Percentiles rank a stretch among this genome's conserved stretches.
phyloP scores from a whole-genome alignment of 169 alveolate species.

The Cyclospora cayetanensis region DNA sequence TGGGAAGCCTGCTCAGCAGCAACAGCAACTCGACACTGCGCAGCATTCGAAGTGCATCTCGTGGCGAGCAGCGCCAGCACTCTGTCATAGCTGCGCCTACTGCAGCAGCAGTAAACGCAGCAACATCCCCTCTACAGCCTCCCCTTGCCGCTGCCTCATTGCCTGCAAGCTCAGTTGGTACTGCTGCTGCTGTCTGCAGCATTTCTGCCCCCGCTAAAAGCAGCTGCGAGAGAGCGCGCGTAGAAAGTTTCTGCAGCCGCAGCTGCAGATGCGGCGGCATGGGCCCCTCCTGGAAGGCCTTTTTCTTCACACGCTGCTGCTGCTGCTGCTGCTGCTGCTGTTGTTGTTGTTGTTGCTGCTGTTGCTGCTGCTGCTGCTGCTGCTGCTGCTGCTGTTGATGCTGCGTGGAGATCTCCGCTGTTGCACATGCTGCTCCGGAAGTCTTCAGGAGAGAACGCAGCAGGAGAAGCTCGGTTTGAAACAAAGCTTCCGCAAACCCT shows the following conservation, averaged over 20 bases:
- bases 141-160: not conserved
- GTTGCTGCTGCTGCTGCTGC: slow-evolving; percentile 7
- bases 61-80: slow-evolving; percentile 45
- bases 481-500: not conserved
- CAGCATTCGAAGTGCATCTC: slow-evolving; percentile 39
- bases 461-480: slow-evolving; percentile 4
- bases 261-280: too few relatives aligned
- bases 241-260: slow-evolving; percentile 10
- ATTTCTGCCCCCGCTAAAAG: not conserved
- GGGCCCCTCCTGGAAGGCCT: too few relatives aligned
- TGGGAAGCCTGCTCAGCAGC: not conserved
- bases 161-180: not conserved
- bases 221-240: not conserved
- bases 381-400: not conserved
- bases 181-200: slow-evolving; percentile 21
- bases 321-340: slow-evolving; percentile 22
- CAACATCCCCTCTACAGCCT: not conserved
- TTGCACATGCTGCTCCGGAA: not conserved
- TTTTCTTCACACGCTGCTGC: too few relatives aligned
- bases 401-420: not conserved
- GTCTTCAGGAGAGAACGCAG: slow-evolving; percentile 6
- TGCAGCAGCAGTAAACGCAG: slow-evolving; percentile 43
- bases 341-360: slow-evolving; percentile 10
- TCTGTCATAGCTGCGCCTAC: slow-evolving; percentile 34
- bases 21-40: not conserved